Percentiles rank a stretch among this genome's conserved stretches.
These are phyloP conservation scores for Elasticomyces elasticus DNA, from an alignment of 495 filamentous ascomycete genomes.

Conservation along the genomic window DNA sequence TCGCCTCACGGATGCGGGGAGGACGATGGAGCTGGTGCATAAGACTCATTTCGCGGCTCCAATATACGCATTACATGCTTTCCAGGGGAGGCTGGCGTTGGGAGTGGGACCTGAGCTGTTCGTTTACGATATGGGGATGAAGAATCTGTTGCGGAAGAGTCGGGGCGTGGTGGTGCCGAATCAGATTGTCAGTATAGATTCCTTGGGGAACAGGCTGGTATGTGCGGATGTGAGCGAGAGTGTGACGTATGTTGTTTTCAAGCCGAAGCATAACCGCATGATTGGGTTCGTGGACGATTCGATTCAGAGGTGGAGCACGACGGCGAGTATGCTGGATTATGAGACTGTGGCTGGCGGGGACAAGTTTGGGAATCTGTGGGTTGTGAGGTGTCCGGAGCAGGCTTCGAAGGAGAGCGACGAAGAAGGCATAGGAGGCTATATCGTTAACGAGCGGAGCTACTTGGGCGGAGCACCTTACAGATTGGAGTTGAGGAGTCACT, in stretches of 20 bases:
- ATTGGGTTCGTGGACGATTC: slow-evolving; percentile 90
- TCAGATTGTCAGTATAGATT: slow-evolving; percentile 76
- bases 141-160: slow-evolving; percentile 82
- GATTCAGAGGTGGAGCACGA: slow-evolving; percentile 77
- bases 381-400: slow-evolving; percentile 78
- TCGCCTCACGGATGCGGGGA: slow-evolving; percentile 76
- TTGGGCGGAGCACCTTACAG: slow-evolving; percentile 82
- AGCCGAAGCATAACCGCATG: slow-evolving; percentile 70
- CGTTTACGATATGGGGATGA: slow-evolving; percentile 84
- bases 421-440: slow-evolving; percentile 78
- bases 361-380: slow-evolving; percentile 94
- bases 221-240: slow-evolving; percentile 87
- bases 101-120: slow-evolving; percentile 75
- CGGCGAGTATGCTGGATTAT: slow-evolving; percentile 90
- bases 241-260: slow-evolving; percentile 85
- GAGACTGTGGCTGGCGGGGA: slow-evolving; percentile 92
- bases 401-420: slow-evolving; percentile 84
- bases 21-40: slow-evolving; percentile 84
- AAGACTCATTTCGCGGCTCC: slow-evolving; percentile 87
- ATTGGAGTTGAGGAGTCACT: slow-evolving; percentile 73
- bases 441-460: slow-evolving; percentile 79
- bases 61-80: slow-evolving; percentile 76
- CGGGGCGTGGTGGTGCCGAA: slow-evolving; percentile 68
- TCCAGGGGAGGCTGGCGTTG: slow-evolving; percentile 80
- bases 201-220: slow-evolving; percentile 83